Conservation (phyloP, 306 rosid genomes). For the Styphnolobium japonicum region DNA sequence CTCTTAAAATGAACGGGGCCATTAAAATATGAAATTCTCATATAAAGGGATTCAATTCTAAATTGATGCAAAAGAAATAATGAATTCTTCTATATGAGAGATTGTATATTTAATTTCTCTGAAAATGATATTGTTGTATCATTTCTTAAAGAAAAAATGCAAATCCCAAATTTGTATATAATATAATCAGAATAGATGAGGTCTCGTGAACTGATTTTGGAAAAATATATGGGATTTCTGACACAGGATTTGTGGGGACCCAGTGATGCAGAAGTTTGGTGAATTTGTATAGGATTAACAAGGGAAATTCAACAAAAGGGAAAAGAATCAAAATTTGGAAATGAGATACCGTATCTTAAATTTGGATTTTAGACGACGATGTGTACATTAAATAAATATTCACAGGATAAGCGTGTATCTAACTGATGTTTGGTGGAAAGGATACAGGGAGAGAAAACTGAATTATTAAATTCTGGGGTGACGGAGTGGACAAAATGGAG, state of each 20-base stretch:
- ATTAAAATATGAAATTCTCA: too few species aligned
- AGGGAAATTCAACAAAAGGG: background rate
- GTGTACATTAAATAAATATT: background rate
- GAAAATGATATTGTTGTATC: too few species aligned
- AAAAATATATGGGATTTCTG: background rate
- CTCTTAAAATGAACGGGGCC: too few species aligned
- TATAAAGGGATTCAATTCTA: too few species aligned
- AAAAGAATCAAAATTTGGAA: background rate
- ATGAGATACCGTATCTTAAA: background rate
- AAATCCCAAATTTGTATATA: too few species aligned
- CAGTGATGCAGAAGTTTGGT: background rate
- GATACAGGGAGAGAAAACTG: background rate
- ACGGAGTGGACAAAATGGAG: background rate
- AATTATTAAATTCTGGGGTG: background rate
- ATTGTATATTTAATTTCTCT: too few species aligned
- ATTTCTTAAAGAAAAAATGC: too few species aligned
- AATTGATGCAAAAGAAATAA: too few species aligned
- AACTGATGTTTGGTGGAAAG: background rate
- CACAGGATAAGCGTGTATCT: background rate
- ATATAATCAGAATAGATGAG: too few species aligned
- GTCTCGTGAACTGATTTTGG: background rate
- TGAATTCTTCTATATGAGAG: too few species aligned
- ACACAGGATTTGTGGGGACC: background rate
- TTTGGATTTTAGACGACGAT: background rate
- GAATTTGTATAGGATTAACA: background rate